These are phyloP conservation scores for Scalesia atractyloides DNA, from an alignment of 129 eudicot species.

Conservation along the genomic window DNA sequence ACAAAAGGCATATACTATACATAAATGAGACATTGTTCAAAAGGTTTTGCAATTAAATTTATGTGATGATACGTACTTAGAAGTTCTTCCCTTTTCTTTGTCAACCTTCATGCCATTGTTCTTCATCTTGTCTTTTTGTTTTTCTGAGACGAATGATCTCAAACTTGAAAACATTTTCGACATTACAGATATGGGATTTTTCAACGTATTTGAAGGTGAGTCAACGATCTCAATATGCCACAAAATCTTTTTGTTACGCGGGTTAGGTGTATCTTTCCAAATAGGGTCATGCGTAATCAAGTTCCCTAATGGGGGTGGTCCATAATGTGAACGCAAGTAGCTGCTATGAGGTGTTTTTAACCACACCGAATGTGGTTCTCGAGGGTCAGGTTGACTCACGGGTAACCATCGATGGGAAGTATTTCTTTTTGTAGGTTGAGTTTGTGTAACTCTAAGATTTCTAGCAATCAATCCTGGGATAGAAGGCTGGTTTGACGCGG, in stretches of 20 bases:
- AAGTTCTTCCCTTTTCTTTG: constrained; percentile 33
- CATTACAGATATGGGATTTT: constrained; percentile 23
- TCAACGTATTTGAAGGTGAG: constrained; percentile 27
- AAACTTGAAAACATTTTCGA: constrained; percentile 23
- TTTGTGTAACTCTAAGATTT: constrained; percentile 37
- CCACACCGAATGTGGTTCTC: constrained; percentile 19
- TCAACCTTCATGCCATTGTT: constrained; percentile 28
- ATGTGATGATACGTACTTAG: constrained; percentile 16
- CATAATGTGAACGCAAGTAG: constrained; percentile 38
- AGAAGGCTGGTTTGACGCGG: constrained; percentile 54
- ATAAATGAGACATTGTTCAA: constrained; percentile 5
- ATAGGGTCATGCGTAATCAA: constrained; percentile 44
- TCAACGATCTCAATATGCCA: constrained; percentile 49
- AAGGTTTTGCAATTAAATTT: constrained; percentile 25
- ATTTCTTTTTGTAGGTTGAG: constrained; percentile 31
- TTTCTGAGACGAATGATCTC: constrained; percentile 30
- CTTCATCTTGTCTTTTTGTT: constrained; percentile 28
- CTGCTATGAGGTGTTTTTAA: constrained; percentile 38
- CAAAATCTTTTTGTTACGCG: constrained; percentile 27
- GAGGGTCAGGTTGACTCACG: constrained; percentile 11
- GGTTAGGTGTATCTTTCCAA: constrained; percentile 3
- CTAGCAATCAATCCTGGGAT: constrained; percentile 43
- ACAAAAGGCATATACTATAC: neutral
- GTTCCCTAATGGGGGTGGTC: constrained; percentile 38
- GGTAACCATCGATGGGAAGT: constrained; percentile 40